Percentiles rank a stretch among this genome's conserved stretches.
Conservation (phyloP, 1,139 yeast species). For the Spencermartinsiella ligniputridi region DNA sequence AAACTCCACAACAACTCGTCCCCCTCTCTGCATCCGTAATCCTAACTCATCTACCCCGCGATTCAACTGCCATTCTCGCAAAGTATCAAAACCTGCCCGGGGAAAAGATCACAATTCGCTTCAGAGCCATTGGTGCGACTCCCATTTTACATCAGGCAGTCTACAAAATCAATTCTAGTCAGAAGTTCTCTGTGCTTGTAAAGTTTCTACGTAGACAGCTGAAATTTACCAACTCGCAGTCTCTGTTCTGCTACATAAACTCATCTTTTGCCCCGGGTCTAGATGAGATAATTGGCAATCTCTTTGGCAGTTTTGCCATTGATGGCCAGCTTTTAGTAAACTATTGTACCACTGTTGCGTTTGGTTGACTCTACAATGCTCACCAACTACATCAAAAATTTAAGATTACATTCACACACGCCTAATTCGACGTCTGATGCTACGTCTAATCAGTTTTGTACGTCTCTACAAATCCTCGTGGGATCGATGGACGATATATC, state of each 20-base stretch:
- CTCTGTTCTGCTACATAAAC: slow-evolving; percentile 38
- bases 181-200: slow-evolving; percentile 35
- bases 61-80: slow-evolving; percentile 27
- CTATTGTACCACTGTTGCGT: slow-evolving; percentile 38
- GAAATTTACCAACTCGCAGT: slow-evolving; percentile 25
- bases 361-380: no score
- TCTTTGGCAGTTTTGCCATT: slow-evolving; percentile 31
- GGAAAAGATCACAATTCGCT: slow-evolving; percentile 23
- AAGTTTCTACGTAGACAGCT: slow-evolving; percentile 35
- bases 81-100: slow-evolving; percentile 24
- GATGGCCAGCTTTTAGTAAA: slow-evolving; percentile 35
- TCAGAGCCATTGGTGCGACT: slow-evolving; percentile 40
- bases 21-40: slow-evolving; percentile 33
- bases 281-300: slow-evolving; percentile 33
- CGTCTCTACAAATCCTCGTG: not conserved
- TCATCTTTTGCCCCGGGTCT: slow-evolving; percentile 39
- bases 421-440: no score
- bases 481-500: not conserved
- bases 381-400: no score
- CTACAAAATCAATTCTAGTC: slow-evolving; percentile 33
- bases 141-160: slow-evolving; percentile 34
- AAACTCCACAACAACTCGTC: slow-evolving; percentile 24
- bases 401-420: no score
- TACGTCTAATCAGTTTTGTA: no score
- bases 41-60: slow-evolving; percentile 28